Evolutionary conservation across 108 stramenopile species (phyloP).

Genomic region (Pseudonitzschia pungens): DNA sequence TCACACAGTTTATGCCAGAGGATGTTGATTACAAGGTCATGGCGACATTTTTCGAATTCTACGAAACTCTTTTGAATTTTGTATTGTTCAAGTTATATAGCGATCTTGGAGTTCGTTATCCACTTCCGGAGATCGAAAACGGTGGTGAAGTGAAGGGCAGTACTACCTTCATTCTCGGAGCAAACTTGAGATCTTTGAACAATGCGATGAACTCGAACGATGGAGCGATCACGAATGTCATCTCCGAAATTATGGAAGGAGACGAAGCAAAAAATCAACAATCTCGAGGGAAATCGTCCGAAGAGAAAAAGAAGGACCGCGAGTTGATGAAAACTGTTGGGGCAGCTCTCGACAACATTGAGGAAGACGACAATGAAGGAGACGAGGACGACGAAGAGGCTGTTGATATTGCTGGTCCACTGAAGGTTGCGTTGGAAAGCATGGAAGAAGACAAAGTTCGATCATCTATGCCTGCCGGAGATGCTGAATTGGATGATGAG

Average conservation of each 20-base stretch:
- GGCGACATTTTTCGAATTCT: conserved; percentile 99
- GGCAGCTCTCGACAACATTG: conserved; percentile 63
- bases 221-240: conserved; percentile 62
- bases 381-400: conserved; percentile 64
- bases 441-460: conserved; percentile 56
- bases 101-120: conserved; percentile 87
- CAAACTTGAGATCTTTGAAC: conserved; percentile 61
- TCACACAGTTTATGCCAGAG: conserved; percentile 89
- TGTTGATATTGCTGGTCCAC: conserved; percentile 74
- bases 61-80: conserved; percentile 92
- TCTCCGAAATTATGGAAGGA: conserved; percentile 55
- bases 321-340: conserved; percentile 64
- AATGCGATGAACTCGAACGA: conserved; percentile 59
- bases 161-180: conserved; percentile 66
- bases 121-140: conserved; percentile 53
- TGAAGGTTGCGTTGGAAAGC: conserved; percentile 77
- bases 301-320: conserved; percentile 55
- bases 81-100: conserved; percentile 95
- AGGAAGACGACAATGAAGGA: conserved; percentile 50
- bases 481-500: conserved; percentile 57
- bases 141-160: conserved; percentile 59
- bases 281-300: conserved; percentile 25
- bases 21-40: conserved; percentile 98
- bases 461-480: conserved; percentile 36
- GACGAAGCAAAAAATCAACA: conserved; percentile 19